These are phyloP conservation scores for Cyberlindnera mrakii DNA, from an alignment of 805 yeast genomes.

Conservation along the genomic window DNA sequence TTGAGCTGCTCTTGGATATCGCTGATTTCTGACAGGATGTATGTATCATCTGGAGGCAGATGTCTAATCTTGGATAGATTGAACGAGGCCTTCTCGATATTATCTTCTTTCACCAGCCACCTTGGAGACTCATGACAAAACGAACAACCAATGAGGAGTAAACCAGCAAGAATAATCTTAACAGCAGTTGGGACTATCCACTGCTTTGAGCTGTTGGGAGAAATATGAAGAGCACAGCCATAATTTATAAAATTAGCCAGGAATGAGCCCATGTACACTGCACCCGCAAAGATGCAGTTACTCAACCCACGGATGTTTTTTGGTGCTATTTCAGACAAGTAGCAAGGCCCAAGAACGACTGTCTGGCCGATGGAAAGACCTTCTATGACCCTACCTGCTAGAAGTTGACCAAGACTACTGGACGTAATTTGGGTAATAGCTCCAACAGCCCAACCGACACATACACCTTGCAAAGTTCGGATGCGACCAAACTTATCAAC, in stretches of 20 bases:
- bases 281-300: slow-evolving; percentile 49
- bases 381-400: slow-evolving; percentile 49
- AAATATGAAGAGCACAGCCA: slow-evolving; percentile 43
- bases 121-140: slow-evolving; percentile 47
- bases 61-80: slow-evolving; percentile 37
- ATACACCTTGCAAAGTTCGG: slow-evolving; percentile 38
- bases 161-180: slow-evolving; percentile 43
- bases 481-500: slow-evolving; percentile 49
- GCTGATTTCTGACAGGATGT: slow-evolving; percentile 41
- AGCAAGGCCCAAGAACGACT: slow-evolving; percentile 49
- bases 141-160: slow-evolving; percentile 35
- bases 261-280: slow-evolving; percentile 50
- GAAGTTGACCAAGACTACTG: slow-evolving; percentile 40
- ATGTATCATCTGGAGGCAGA: slow-evolving; percentile 41
- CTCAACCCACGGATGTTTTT: slow-evolving; percentile 45
- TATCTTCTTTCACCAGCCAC: slow-evolving; percentile 35
- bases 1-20: slow-evolving; percentile 44
- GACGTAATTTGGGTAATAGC: slow-evolving; percentile 45
- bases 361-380: slow-evolving; percentile 56
- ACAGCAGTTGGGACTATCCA: slow-evolving; percentile 50
- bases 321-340: slow-evolving; percentile 49
- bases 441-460: slow-evolving; percentile 39
- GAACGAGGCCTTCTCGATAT: slow-evolving; percentile 33
- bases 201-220: slow-evolving; percentile 31
- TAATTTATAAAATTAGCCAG: slow-evolving; percentile 43